Conservation (phyloP, 441 rosid genomes). For the Hypseocharis bilobata region DNA sequence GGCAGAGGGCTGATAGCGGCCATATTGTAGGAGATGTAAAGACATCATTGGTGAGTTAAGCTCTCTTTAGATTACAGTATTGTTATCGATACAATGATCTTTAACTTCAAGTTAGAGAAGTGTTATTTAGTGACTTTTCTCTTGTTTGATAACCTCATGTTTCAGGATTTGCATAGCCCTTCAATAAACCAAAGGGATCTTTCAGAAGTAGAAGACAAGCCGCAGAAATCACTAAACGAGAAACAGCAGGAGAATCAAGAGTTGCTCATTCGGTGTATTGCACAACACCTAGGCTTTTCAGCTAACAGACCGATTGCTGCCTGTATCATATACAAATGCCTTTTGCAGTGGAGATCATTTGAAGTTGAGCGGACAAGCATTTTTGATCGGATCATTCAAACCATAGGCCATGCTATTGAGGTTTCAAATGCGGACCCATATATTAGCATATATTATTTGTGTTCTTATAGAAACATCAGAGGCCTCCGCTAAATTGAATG, state of each 20-base stretch:
- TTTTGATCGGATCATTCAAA: constrained; percentile 88
- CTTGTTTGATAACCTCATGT: constrained; percentile 7
- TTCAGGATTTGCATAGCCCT: constrained; percentile 66
- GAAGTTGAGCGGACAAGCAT: constrained; percentile 95
- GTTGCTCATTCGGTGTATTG: constrained; percentile 82
- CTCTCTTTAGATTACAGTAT: not conserved
- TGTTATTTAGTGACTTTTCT: constrained; percentile 15
- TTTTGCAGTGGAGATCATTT: constrained; percentile 95
- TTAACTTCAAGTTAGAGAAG: constrained; percentile 1
- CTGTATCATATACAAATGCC: constrained; percentile 89
- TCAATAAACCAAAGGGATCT: constrained; percentile 65
- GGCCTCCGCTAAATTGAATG: constrained; percentile 21
- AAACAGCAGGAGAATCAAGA: constrained; percentile 98
- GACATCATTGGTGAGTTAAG: constrained; percentile 44
- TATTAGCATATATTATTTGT: not conserved
- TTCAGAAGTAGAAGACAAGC: constrained; percentile 69
- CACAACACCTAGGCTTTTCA: constrained; percentile 76
- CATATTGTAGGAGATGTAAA: constrained; percentile 53
- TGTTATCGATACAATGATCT: not conserved
- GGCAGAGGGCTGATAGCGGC: constrained; percentile 80
- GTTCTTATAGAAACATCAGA: constrained; percentile 9
- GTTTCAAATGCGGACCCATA: constrained; percentile 34
- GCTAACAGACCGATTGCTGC: constrained; percentile 84
- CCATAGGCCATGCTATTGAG: constrained; percentile 92
- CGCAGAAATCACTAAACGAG: constrained; percentile 86